A percentile compares a stretch with the other conserved stretches of the same genome.
Conservation (phyloP, 2,329 filamentous ascomycete genomes). For the Aspergillus brunneoviolaceus region DNA sequence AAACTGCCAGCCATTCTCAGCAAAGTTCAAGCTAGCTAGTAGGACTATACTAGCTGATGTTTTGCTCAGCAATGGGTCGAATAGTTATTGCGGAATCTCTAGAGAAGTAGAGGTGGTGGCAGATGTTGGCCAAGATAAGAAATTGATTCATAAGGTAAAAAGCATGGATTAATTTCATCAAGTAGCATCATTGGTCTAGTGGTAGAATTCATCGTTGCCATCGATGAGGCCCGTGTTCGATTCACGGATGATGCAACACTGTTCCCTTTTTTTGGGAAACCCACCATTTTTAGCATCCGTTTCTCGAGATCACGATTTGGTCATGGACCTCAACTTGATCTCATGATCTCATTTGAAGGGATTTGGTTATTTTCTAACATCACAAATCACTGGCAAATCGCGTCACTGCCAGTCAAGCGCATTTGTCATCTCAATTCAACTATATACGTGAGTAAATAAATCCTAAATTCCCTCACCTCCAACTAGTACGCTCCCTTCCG, state of each 20-base stretch:
- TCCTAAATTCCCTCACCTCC: not conserved
- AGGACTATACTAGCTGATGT: too few species aligned
- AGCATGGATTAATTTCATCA: not conserved
- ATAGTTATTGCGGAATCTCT: too few species aligned
- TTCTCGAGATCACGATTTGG: not conserved
- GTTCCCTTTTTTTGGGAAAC: slow-evolving; percentile 9
- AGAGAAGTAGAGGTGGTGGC: too few species aligned
- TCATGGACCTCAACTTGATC: too few species aligned
- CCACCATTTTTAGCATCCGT: not conserved
- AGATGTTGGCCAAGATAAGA: too few species aligned
- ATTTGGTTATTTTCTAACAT: rapidly evolving
- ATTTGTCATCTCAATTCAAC: not conserved
- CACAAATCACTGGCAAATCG: not conserved
- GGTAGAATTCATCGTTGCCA: slow-evolving; percentile 47
- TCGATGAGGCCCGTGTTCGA: slow-evolving; percentile 49
- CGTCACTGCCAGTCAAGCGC: too few species aligned
- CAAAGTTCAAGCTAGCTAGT: too few species aligned
- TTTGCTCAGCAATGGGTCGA: too few species aligned
- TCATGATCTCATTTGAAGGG: not conserved
- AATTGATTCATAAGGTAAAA: too few species aligned
- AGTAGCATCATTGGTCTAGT: slow-evolving; percentile 45
- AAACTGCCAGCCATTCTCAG: too few species aligned
- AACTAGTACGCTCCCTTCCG: slow-evolving; percentile 54
- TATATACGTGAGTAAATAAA: not conserved
- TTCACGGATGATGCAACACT: slow-evolving; percentile 41